Evolutionary conservation across 2,329 filamentous ascomycete genomes (phyloP), one percentile per base, ranked within the genome.

Genomic region (Colletotrichum sp.): DNA sequence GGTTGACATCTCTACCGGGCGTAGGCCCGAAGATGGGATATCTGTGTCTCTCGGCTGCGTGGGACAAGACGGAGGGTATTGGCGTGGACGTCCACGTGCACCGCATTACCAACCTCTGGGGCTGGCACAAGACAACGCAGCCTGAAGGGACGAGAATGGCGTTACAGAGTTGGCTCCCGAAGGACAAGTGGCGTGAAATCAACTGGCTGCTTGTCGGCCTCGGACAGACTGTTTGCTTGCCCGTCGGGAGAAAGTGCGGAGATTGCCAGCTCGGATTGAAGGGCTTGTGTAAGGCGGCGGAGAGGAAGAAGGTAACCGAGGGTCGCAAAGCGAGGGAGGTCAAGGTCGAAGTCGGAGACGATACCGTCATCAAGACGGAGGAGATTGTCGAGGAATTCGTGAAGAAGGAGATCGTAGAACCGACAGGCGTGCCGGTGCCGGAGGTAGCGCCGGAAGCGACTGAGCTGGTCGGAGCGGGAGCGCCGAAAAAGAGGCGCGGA

Each of bases 1-100:
- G 94, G 0, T 89, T 98, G 24, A 93, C 93, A 67, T 91, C 92
- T 3, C 89, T 98, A 0, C 96, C 96, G 0, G 96, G 96, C 7
- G 96, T 98, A 1, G 96, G 96, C 0, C 96, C 96, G 34, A 98
- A 98, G 86, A 98, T 98, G 96, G 96, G 94, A 15, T 96, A 97
- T 83, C 90, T 98, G 26, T 96, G 94, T 82, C 91, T 98, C 87
- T 94, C 93, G 63, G 94, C 94, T 1, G 95, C 81, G 90, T 92
- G 91, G 91, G 84, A 86, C 79, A 86, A 87, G 38, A 91, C 90
- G 70, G 88, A 92, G 81, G 96, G 96, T 9, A 98, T 98, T 78
- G 96, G 96, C 30, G 96, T 98, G 65, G 96, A 98, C 83, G 96
- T 98, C 7, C 96, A 98, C 84, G 96, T 98, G 5, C 96, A 98